Evolutionary conservation across 2,329 filamentous ascomycete genomes (phyloP).

Genomic region (Colletotrichum australisinense): DNA sequence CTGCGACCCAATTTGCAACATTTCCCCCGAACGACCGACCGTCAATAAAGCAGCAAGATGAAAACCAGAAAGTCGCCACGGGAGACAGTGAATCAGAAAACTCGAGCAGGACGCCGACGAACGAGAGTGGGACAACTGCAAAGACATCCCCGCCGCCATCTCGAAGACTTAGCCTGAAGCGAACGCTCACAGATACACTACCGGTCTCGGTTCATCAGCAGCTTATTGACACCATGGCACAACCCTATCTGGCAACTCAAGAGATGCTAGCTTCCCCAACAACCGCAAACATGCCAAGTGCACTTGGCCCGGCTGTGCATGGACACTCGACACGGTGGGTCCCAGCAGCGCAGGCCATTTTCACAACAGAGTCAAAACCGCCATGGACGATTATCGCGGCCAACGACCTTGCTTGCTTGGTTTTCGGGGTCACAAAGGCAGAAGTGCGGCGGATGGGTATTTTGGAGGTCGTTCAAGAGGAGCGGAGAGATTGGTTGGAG

Average conservation of each 20-base stretch:
- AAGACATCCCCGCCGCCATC: conserved; percentile 66
- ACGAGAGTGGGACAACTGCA: conserved; percentile 65
- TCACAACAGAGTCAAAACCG: conserved; percentile 90
- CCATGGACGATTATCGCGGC: conserved; percentile 97
- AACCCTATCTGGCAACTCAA: conserved; percentile 77
- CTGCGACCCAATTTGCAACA: conserved; percentile 33
- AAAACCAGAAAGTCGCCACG: conserved; percentile 36
- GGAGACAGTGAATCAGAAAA: conserved; percentile 54
- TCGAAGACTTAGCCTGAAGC: conserved; percentile 77
- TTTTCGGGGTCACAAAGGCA: conserved; percentile 98
- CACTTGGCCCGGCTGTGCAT: conserved; percentile 75
- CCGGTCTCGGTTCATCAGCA: conserved; percentile 82
- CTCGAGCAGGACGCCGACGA: conserved; percentile 65
- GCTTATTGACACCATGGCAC: conserved; percentile 85
- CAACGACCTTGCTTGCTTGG: conserved; percentile 94
- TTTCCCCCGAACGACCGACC: conserved; percentile 23
- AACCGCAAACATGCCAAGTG: conserved; percentile 55
- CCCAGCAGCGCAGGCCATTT: conserved; percentile 93
- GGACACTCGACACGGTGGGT: conserved; percentile 91
- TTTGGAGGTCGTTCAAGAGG: conserved; percentile 91
- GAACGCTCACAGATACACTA: conserved; percentile 87
- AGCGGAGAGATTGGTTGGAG: conserved; percentile 89
- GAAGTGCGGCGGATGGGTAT: conserved; percentile 97
- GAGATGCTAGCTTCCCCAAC: conserved; percentile 57
- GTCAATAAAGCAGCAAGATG: conserved; percentile 22